Evolutionary conservation across 495 filamentous ascomycete genomes (phyloP), one percentile per base, ranked within the genome.

Genomic region (Achaetomiella virescens): DNA sequence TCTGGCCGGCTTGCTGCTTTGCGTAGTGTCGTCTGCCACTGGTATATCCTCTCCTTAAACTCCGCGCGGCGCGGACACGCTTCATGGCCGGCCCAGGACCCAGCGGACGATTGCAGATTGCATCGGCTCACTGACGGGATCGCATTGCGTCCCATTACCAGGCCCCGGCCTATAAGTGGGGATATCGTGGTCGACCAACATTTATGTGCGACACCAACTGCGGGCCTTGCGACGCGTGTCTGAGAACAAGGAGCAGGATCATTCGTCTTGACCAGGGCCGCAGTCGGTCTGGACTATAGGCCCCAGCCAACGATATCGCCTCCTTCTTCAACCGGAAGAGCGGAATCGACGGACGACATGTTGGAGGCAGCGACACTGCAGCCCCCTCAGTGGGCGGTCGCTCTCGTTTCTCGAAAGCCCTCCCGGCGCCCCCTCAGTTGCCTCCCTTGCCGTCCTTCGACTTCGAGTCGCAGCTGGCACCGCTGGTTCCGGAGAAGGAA

Each of bases 381-480:
- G 61, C 63, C 61, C 61, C 65, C 65, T 49, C 67, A 63, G 53
- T 57, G 61, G 1, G 65, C n/a, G n/a, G 66, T 41, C 47, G 63
- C 51, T 71, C 68, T 51, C 68, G 67, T 25, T 71, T 66, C 58
- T 71, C 68, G 29, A 71, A 71, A 59, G 68, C 67, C 1, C 63
- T 69, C 31, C 68, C 66, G 22, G 58, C 61, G 18, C 66, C 66
- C 63, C 61, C 68, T 56, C 57, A 61, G 36, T 52, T 64, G 31
- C 48, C 59, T 56, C 55, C 63, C 41, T 52, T 64, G 31, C 48
- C 59, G 24, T 31, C 41, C 20, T 48, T 41, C n/a, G 58, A 61
- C 24, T 54, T 60, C 15, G 58, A 60, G 40, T 52, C 59, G 38
- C 48, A 57, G 9, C 43, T 57, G 15, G 11, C 48, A 12, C 59